A percentile compares a stretch with the other conserved stretches of the same genome.
phyloP scores from a whole-genome alignment of 2,329 filamentous ascomycete species.

The Sclerotinia minor region DNA sequence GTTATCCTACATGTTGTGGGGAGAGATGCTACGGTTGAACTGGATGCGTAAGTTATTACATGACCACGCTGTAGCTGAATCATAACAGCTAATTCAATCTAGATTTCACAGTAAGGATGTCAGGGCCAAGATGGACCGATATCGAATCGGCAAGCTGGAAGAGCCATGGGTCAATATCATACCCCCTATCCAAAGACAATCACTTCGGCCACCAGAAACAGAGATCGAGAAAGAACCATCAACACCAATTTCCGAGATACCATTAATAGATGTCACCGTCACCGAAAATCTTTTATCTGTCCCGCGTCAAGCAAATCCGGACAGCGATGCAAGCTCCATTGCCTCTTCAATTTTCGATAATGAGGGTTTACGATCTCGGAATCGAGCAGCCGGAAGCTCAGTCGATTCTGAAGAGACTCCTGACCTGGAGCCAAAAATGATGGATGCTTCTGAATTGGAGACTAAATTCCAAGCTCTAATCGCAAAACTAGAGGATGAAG shows the following conservation, averaged over 20 bases:
- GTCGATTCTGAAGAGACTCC: conserved; percentile 42
- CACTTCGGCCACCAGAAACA: not conserved
- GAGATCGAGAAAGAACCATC: conserved; percentile 15
- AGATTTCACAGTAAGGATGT: conserved; percentile 83
- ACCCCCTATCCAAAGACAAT: conserved; percentile 72
- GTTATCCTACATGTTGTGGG: conserved; percentile 92
- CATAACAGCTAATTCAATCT: conserved; percentile 22
- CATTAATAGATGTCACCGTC: conserved; percentile 41
- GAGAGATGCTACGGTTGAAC: conserved; percentile 89
- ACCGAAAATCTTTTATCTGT: conserved; percentile 69
- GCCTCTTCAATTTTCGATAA: conserved; percentile 11
- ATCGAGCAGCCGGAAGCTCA: conserved; percentile 36
- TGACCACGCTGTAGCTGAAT: not conserved
- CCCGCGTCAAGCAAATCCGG: conserved; percentile 29
- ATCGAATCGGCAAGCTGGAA: conserved; percentile 79
- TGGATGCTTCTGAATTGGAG: conserved; percentile 8
- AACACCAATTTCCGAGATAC: conserved; percentile 2
- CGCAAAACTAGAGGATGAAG: conserved; percentile 50
- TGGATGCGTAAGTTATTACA: conserved; percentile 71
- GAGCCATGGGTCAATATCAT: conserved; percentile 84
- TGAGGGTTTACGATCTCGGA: not conserved
- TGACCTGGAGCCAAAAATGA: not conserved
- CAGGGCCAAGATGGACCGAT: conserved; percentile 71
- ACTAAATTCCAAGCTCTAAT: conserved; percentile 15
- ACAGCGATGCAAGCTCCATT: conserved; percentile 11